Conservation (phyloP, 176 grass and related monocot species). For the Phyllostachys edulis region DNA sequence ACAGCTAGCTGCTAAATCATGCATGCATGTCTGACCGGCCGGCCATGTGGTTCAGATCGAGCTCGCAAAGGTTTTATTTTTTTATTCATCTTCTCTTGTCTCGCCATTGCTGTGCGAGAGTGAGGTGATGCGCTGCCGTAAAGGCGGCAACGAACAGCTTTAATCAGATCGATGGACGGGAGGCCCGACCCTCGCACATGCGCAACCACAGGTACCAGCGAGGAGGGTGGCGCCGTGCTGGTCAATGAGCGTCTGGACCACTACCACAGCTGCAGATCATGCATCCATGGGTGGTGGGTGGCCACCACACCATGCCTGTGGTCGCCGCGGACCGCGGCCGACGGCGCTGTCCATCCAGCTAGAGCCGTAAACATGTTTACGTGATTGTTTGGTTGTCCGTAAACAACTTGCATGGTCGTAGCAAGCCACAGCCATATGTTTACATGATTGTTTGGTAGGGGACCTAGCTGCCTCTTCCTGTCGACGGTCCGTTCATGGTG, state of each 20-base stretch:
- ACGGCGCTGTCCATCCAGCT: too few relatives aligned
- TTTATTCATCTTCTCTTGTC: too few relatives aligned
- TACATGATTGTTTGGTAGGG: too few relatives aligned
- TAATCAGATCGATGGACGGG: not conserved
- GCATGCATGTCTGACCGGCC: not conserved
- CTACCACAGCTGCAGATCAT: not conserved
- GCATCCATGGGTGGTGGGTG: not conserved
- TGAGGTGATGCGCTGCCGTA: not conserved
- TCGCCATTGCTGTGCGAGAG: not conserved
- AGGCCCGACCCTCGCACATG: not conserved
- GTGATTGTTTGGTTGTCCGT: too few relatives aligned
- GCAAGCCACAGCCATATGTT: too few relatives aligned
- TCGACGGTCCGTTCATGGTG: too few relatives aligned
- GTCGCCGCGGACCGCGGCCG: too few relatives aligned
- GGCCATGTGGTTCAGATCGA: not conserved
- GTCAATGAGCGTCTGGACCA: conserved; percentile 25
- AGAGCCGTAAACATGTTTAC: too few relatives aligned
- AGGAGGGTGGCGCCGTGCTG: not conserved
- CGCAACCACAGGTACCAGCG: conserved; percentile 3
- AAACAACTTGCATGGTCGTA: too few relatives aligned
- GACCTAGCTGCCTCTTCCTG: too few relatives aligned
- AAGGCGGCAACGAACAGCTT: conserved; percentile 20
- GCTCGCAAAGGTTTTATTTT: not conserved
- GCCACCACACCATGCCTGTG: not conserved
- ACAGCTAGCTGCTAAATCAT: not conserved